Conservation (phyloP, 176 grass and related monocot species). For the Cenchrus purpureus region DNA sequence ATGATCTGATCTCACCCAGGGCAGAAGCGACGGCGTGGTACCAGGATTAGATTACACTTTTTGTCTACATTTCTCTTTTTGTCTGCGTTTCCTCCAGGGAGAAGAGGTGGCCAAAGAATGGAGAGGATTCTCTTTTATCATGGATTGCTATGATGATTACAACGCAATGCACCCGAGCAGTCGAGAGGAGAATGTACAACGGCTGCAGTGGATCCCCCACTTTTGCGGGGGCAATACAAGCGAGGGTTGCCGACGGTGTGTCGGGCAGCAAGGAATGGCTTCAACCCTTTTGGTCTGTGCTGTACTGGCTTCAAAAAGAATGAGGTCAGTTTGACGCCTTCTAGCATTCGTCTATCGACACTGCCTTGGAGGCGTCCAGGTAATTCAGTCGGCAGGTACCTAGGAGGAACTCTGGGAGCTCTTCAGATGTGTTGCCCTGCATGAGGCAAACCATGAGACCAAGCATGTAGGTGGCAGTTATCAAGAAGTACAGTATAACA, state of each 20-base stretch:
- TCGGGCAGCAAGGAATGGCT: slow-evolving; percentile 42
- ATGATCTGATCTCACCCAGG: slow-evolving; percentile 23
- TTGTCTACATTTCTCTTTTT: neutral
- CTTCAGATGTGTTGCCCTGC: slow-evolving; percentile 93
- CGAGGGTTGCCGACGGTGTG: neutral
- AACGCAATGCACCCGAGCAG: slow-evolving; percentile 46
- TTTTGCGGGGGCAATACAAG: slow-evolving; percentile 26
- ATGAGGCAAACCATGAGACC: slow-evolving; percentile 10
- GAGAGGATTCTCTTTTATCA: neutral
- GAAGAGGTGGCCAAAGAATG: slow-evolving; percentile 39
- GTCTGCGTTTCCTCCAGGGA: neutral
- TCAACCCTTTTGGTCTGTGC: slow-evolving; percentile 35
- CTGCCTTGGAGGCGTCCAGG: slow-evolving; percentile 80
- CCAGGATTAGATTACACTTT: slow-evolving; percentile 25
- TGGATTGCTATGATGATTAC: slow-evolving; percentile 45
- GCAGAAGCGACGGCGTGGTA: slow-evolving; percentile 12
- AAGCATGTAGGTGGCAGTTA: neutral
- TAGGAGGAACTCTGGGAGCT: slow-evolving; percentile 87
- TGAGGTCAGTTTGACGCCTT: slow-evolving; percentile 16
- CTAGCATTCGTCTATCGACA: slow-evolving; percentile 68
- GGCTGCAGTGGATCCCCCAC: slow-evolving; percentile 14
- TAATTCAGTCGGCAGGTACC: slow-evolving; percentile 90
- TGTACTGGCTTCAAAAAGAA: slow-evolving; percentile 42
- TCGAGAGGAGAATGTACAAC: slow-evolving; percentile 49
- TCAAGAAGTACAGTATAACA: neutral